Percentiles rank a stretch among this genome's conserved stretches.
phyloP scores from a whole-genome alignment of 768 basidiomycete genomes.

The Boletus subparvulus region DNA sequence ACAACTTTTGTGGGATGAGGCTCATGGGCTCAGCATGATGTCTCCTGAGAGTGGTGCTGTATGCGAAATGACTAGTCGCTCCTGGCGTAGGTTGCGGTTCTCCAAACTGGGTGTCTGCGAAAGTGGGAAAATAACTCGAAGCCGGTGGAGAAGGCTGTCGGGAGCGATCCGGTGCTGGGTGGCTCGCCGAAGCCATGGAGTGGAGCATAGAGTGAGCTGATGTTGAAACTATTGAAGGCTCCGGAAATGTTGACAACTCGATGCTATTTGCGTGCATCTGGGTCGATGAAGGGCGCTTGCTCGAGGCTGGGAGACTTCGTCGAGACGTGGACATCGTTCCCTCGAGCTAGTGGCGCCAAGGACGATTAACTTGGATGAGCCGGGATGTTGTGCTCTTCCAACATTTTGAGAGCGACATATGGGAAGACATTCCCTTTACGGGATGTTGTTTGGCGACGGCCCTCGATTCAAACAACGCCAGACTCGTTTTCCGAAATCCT shows the following conservation, averaged over 20 bases:
- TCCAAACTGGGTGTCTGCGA: slow-evolving; percentile 46
- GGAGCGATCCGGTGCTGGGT: slow-evolving; percentile 14
- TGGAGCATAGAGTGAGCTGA: slow-evolving; percentile 24
- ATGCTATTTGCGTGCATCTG: slow-evolving; percentile 8
- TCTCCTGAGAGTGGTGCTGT: slow-evolving; percentile 75
- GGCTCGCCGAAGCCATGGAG: slow-evolving; percentile 7
- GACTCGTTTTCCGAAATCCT: neutral
- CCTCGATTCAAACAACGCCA: slow-evolving; percentile 16
- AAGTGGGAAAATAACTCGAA: slow-evolving; percentile 72
- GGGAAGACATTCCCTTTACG: slow-evolving; percentile 18
- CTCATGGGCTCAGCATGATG: slow-evolving; percentile 51
- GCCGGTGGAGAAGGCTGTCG: slow-evolving; percentile 67
- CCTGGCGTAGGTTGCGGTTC: slow-evolving; percentile 60
- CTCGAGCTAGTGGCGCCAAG: neutral
- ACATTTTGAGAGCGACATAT: neutral
- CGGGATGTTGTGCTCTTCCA: neutral
- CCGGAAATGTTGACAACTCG: slow-evolving; percentile 18
- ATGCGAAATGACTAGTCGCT: slow-evolving; percentile 75
- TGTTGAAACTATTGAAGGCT: slow-evolving; percentile 21
- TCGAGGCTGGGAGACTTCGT: slow-evolving; percentile 14
- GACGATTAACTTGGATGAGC: neutral
- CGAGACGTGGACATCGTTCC: slow-evolving; percentile 30
- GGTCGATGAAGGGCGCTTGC: slow-evolving; percentile 19
- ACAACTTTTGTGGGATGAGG: slow-evolving; percentile 40
- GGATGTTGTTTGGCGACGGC: slow-evolving; percentile 14